phyloP scores from a whole-genome alignment of 2,329 filamentous ascomycete genomes.

The Talaromyces sp. region DNA sequence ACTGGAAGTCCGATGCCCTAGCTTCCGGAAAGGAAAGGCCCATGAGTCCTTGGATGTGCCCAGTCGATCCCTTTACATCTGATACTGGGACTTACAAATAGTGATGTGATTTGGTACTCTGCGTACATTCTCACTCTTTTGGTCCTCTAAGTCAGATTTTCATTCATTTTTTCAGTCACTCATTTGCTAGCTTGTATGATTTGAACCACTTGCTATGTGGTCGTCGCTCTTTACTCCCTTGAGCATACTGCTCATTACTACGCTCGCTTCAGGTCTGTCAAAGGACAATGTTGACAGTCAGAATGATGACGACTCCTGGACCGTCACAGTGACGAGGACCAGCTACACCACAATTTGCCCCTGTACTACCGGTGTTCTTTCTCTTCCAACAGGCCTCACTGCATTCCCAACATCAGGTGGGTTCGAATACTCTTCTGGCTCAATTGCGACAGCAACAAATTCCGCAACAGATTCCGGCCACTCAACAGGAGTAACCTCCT shows the following conservation, averaged over 20 bases:
- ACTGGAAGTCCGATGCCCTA: background rate
- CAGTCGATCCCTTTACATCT: background rate
- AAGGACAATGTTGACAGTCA: background rate
- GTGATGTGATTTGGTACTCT: background rate
- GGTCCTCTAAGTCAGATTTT: background rate
- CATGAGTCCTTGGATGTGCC: background rate
- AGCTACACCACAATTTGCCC: background rate
- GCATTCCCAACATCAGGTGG: background rate
- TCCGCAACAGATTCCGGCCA: background rate
- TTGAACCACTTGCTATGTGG: background rate
- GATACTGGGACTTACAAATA: background rate
- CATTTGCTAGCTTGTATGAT: background rate
- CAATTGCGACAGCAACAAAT: too few relatives aligned
- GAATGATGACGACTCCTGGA: background rate
- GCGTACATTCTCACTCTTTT: background rate
- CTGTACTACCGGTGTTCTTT: background rate
- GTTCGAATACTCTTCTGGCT: background rate
- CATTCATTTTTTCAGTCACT: background rate
- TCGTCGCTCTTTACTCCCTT: slow-evolving; percentile 1
- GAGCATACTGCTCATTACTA: slow-evolving; percentile 3
- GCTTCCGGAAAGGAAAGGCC: background rate
- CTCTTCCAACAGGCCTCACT: background rate
- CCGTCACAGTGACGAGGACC: background rate
- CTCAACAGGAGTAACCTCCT: background rate
- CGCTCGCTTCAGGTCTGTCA: background rate